Evolutionary conservation across 1,284 basidiomycete genomes (phyloP).

Genomic region (Filobasidium uniguttulatum): DNA sequence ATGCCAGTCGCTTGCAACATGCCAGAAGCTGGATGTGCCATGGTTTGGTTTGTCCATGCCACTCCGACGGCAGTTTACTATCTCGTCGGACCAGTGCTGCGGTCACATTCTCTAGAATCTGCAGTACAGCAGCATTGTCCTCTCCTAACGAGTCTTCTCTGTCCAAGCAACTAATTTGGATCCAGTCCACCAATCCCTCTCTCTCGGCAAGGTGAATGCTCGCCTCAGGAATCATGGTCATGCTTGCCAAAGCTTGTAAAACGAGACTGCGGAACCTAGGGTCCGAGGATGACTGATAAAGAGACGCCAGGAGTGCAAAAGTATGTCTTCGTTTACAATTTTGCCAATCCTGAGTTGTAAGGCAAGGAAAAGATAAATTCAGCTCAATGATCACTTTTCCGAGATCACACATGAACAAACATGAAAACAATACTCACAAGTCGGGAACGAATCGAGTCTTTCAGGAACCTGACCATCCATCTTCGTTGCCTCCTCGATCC

Average conservation of each 20-base stretch:
- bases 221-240: slow-evolving; percentile 54
- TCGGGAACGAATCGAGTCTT: slow-evolving; percentile 57
- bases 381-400: neutral
- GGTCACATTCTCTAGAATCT: slow-evolving; percentile 55
- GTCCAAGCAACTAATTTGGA: slow-evolving; percentile 42
- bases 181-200: slow-evolving; percentile 59
- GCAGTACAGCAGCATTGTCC: slow-evolving; percentile 26
- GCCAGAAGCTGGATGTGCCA: slow-evolving; percentile 16
- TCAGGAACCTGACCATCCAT: slow-evolving; percentile 75
- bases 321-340: slow-evolving; percentile 67
- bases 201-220: slow-evolving; percentile 54
- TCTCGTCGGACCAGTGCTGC: slow-evolving; percentile 20
- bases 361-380: neutral
- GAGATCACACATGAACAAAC: neutral
- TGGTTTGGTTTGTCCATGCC: slow-evolving; percentile 5
- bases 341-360: slow-evolving; percentile 56
- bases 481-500: slow-evolving; percentile 70
- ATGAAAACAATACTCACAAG: slow-evolving; percentile 27
- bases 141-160: neutral
- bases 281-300: slow-evolving; percentile 56
- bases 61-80: neutral
- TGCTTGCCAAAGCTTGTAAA: slow-evolving; percentile 51
- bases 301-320: slow-evolving; percentile 69
- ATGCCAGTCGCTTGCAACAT: slow-evolving; percentile 7
- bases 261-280: slow-evolving; percentile 37